Evolutionary conservation across 2,329 filamentous ascomycete species (phyloP), one percentile per base, ranked within the genome.

Genomic region (Arthrinium puccinioides): DNA sequence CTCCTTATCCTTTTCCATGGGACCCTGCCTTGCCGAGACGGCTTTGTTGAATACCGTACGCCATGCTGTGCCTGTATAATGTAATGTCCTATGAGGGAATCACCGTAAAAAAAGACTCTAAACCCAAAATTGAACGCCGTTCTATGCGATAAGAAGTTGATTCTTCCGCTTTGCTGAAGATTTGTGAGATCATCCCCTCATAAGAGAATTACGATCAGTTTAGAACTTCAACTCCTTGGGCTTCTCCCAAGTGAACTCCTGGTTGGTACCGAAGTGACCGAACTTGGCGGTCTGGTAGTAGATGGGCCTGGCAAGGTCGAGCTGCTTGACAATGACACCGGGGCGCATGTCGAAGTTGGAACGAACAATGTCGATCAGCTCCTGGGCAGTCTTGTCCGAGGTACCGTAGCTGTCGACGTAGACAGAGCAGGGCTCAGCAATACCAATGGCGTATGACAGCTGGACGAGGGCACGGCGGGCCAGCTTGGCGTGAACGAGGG

Each of bases 241-340:
- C 80, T 97, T 79, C 82, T 98, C 92, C 92, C 92, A 98, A 69
- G 74, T 80, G 79, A 98, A 98, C 67, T 67, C 74, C 79, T 95
- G 92, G 85, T 96, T 92, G 69, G 88, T 94, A 51, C 75, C 75
- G 71, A 98, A 98, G 80, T 98, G 92, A 56, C 92, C 92, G 73
- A 97, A 97, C 86, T 96, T 96, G 70, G 92, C 92, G 41, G 92
- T 98, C 75, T 90, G 79, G 78, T 81, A 81, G 83, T 98, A 98
- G 75, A 97, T 96, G 62, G 92, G 92, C 70, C 88, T 87, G 67
- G 81, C 84, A 50, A 98, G 79, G 71, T 92, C 84, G 50, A 98
- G 84, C 72, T 96, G 89, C 74, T 87, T 87, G 69, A 97, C 92
- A 58, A 98, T 97, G 65, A 96, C 88, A 82, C 92, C 92, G 41